Evolutionary conservation across 441 rosid genomes (phyloP), one percentile per base, ranked within the genome.

Genomic region (Bruguiera hainesii): DNA sequence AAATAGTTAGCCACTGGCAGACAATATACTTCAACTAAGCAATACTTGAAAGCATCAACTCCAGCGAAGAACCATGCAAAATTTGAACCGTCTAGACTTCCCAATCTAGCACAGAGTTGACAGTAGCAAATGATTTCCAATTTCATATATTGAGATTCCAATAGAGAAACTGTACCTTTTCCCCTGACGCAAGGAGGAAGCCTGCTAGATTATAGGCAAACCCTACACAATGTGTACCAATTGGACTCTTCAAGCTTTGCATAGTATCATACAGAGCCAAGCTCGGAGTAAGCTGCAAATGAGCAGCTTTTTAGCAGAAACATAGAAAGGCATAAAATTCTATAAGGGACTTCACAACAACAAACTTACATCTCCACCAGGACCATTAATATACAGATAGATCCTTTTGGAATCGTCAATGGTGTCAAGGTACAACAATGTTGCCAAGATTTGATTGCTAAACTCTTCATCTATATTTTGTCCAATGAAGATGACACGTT

Each of bases 321-420:
- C 26, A 50, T 16, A 28, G 61, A 3, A 59, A 15, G 49, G 57
- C 65, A 55, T 28, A 73, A 52, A 26, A 56, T 58, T 53, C 39
- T 72, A 53, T 23, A 65, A 61, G 71, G 60, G 51, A 65, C 39
- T 68, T 61, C 33, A 56, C 48, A 60, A 66, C 55, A 63, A 61
- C 63, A 67, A 72, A 77, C 95, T 78, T 67, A 86, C 93, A 78
- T 93, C 98, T 25, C 98, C 98, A 28, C 98, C 98, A n/a, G 92
- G 92, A 58, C 96, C 88, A 65, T 82, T 89, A 49, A 93, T 64
- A 77, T 86, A 89, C 64, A 89, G 68, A 74, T 81, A 85, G 23
- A 90, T 80, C 80, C 79, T 83, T 74, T 84, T 87, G 15, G 79
- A 72, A 74, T 90, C 92, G 71, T 93, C 92, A 51, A 86, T 71